Evolutionary conservation across 345 rosid species (phyloP).

Genomic region (Murraya paniculata): DNA sequence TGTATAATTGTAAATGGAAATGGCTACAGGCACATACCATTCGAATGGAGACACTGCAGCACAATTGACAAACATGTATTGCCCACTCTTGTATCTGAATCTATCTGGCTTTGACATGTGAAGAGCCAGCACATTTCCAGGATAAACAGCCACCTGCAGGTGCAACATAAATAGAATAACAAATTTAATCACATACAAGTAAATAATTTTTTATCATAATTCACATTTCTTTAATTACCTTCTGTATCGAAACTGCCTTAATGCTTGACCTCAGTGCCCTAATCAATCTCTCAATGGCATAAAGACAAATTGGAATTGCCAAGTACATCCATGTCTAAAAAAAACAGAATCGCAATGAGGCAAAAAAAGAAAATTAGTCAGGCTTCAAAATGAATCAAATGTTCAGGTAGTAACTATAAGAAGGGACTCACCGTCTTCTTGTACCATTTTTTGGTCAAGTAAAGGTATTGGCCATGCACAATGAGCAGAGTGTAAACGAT

Average conservation of each 20-base stretch:
- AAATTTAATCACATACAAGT: neutral
- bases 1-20: neutral
- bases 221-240: constrained; percentile 29
- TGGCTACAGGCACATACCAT: constrained; percentile 34
- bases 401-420: neutral
- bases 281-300: constrained; percentile 56
- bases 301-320: constrained; percentile 55
- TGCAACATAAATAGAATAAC: neutral
- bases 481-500: constrained; percentile 67
- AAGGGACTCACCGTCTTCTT: constrained; percentile 53
- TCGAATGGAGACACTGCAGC: constrained; percentile 85
- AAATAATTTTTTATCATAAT: too few relatives aligned
- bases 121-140: constrained; percentile 74
- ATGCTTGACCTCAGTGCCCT: constrained; percentile 72
- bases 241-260: constrained; percentile 54
- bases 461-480: constrained; percentile 63
- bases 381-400: neutral
- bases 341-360: neutral
- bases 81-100: constrained; percentile 85
- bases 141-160: constrained; percentile 60
- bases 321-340: constrained; percentile 82
- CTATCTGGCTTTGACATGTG: constrained; percentile 74
- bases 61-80: constrained; percentile 78
- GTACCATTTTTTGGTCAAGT: constrained; percentile 54
- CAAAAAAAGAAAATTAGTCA: neutral